Conservation (phyloP, 441 rosid genomes). For the Syzygium syzygioides region DNA sequence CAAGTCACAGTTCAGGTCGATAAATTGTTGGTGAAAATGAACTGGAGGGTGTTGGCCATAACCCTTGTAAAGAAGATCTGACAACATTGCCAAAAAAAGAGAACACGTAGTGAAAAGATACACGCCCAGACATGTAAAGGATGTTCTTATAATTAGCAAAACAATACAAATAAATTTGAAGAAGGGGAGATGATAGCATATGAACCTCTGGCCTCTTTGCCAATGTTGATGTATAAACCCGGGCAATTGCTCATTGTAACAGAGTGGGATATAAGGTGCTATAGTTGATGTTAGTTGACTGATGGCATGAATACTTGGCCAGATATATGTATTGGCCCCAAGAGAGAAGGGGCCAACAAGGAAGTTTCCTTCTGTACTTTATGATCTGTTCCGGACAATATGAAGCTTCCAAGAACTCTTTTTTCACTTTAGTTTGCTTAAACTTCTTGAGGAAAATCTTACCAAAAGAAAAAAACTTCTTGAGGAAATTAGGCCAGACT, state of each 20-base stretch:
- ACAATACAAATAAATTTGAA: not conserved
- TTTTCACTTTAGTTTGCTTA: not conserved
- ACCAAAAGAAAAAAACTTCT: not conserved
- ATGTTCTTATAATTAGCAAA: not conserved
- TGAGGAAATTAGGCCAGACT: not conserved
- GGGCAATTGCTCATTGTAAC: constrained; percentile 29
- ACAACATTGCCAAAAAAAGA: not conserved
- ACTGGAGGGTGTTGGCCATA: constrained; percentile 33
- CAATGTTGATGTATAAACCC: constrained; percentile 37
- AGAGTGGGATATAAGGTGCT: not conserved
- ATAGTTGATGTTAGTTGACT: not conserved
- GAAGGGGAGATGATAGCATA: not conserved
- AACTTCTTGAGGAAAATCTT: not conserved
- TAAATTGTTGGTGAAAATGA: constrained; percentile 20
- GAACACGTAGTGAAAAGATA: not conserved
- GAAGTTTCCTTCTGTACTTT: constrained; percentile 39
- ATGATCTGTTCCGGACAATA: not conserved
- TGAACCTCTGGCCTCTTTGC: constrained; percentile 55
- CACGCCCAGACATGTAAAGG: not conserved
- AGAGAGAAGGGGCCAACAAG: constrained; percentile 18
- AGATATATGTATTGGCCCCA: constrained; percentile 12
- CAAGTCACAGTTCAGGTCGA: constrained; percentile 41
- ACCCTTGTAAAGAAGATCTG: constrained; percentile 52
- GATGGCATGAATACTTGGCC: constrained; percentile 1
- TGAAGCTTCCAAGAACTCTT: constrained; percentile 34